Conservation (phyloP, 345 rosid species). For the Zanthoxylum bungeanum region DNA sequence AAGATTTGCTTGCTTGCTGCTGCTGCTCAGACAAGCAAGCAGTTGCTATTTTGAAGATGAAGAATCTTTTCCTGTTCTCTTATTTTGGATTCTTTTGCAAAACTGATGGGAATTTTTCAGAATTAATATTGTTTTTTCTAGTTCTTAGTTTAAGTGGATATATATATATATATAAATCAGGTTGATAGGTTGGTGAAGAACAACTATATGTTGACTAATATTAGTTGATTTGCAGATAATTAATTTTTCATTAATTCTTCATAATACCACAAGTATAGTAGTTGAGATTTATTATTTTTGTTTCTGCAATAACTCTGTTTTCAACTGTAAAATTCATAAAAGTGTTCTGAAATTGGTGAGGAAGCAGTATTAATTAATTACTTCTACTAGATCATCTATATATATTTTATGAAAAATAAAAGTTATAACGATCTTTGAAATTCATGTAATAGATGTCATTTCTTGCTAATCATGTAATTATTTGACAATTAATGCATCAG, state of each 20-base stretch:
- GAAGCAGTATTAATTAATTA: neutral
- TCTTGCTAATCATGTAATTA: neutral
- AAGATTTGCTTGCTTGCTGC: neutral
- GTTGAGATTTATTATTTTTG: neutral
- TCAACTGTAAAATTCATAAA: neutral
- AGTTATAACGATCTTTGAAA: neutral
- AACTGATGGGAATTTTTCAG: neutral
- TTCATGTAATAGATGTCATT: neutral
- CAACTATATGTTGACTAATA: no score
- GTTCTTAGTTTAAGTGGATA: no score
- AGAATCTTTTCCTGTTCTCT: slow-evolving; percentile 5
- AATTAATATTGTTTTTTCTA: neutral
- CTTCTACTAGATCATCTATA: neutral
- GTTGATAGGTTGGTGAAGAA: neutral
- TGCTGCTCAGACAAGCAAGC: neutral
- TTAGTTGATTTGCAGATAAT: neutral
- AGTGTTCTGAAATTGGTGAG: neutral
- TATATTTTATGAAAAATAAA: neutral
- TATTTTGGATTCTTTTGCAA: neutral
- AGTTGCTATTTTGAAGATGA: neutral
- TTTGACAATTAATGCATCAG: neutral
- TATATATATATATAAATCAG: no score
- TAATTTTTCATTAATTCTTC: neutral
- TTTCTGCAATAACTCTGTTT: neutral
- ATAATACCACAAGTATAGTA: neutral